Percentiles rank a stretch among this genome's conserved stretches.
Evolutionary conservation across 345 rosid genomes (phyloP).

Genomic region (Arabis alpina): DNA sequence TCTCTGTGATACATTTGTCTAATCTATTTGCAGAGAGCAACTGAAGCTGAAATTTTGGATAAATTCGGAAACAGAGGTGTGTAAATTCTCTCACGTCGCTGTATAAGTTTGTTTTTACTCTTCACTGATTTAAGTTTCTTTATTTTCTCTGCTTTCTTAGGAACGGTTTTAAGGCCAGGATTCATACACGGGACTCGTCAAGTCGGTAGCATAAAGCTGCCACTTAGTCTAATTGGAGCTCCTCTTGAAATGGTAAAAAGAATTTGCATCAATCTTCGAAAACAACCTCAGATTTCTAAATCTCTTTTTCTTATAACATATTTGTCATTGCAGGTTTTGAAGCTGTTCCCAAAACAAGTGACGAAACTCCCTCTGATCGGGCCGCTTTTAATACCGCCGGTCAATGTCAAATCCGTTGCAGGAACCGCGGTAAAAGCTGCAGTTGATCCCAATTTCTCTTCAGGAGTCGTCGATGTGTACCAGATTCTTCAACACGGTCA

Average conservation of each 20-base stretch:
- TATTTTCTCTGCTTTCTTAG: slow-evolving; percentile 32
- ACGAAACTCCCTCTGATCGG: slow-evolving; percentile 60
- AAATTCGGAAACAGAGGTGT: slow-evolving; percentile 55
- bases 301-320: neutral
- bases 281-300: too few relatives aligned
- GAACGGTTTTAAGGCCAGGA: slow-evolving; percentile 65
- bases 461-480: slow-evolving; percentile 61
- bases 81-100: slow-evolving; percentile 16
- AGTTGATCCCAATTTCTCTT: slow-evolving; percentile 49
- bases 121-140: neutral
- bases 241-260: slow-evolving; percentile 61
- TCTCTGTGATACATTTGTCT: slow-evolving; percentile 1
- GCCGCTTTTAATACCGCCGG: slow-evolving; percentile 64
- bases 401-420: slow-evolving; percentile 56
- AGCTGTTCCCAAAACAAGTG: slow-evolving; percentile 51
- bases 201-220: slow-evolving; percentile 55
- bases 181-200: slow-evolving; percentile 66
- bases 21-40: slow-evolving; percentile 53
- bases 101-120: neutral
- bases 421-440: slow-evolving; percentile 66
- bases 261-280: neutral
- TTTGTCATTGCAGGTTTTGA: slow-evolving; percentile 48
- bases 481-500: slow-evolving; percentile 47
- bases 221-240: slow-evolving; percentile 63
- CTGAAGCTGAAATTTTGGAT: slow-evolving; percentile 55